Evolutionary conservation across 2,329 filamentous ascomycete species (phyloP), one percentile per base, ranked within the genome.

Genomic region (Xylaria sp.): DNA sequence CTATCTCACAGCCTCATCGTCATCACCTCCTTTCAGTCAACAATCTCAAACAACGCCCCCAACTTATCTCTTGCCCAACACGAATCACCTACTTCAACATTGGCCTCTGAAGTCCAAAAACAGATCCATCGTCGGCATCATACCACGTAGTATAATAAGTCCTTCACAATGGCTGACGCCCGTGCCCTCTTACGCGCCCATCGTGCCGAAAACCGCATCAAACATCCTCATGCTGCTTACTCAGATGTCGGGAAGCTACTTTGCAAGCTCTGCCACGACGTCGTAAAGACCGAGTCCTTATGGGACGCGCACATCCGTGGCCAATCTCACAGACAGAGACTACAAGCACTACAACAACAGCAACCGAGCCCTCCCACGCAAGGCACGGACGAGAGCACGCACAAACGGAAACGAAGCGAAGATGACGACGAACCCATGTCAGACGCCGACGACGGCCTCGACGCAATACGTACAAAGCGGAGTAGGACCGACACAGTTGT

Each of bases 101-200:
- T 54, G 8, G n/a, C 14, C n/a, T 34, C 42, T 34, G 8, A 62
- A 21, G 24, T 30, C 14, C 2, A 32, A 11, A 32, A 30, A 17
- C 2, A 7, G 30, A 9, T 32, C 8, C 24, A 14, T 42, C 45
- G 48, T n/a, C 27, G 11, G 30, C 19, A 51, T 56, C 21, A 19
- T 12, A 19, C n/a, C 30, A 21, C 50, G 62, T 8, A 53, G 3
- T 30, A 14, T 48, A 14, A 3, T 30, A 57, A 27, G 58, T 14
- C 48, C 24, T 39, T 36, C 60, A 53, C 66, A 70, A 95, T 96
- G 92, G 85, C 92, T 73, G 93, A 97, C 79, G 90, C 93, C 30
- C 91, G 93, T 74, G 88, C 92, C 42, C 87, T 97, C 57, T 86
- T 97, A 66, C 92, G 92, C 74, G 91, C 90, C 76, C 92, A 95